These are phyloP conservation scores for Tranzscheliella williamsii DNA, from an alignment of 1,284 basidiomycete genomes.

Conservation along the genomic window DNA sequence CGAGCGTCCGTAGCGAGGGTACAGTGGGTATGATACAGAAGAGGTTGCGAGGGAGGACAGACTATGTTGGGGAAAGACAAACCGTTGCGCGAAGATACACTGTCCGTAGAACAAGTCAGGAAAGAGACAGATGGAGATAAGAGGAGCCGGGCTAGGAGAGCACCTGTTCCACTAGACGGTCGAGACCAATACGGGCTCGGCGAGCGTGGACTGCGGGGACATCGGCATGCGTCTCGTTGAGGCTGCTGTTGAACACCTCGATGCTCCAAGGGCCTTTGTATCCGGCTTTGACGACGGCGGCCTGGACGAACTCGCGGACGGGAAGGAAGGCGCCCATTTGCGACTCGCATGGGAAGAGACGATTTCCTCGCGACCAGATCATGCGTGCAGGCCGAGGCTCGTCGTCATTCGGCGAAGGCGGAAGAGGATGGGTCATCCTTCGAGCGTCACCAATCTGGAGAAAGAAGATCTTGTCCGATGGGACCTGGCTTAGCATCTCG, in stretches of 20 bases:
- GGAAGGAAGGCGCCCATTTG: slow-evolving; percentile 60
- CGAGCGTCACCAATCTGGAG: slow-evolving; percentile 62
- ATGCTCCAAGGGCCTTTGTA: slow-evolving; percentile 60
- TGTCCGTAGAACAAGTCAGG: too few relatives aligned
- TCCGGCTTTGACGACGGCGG: slow-evolving; percentile 52
- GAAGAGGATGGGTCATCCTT: slow-evolving; percentile 32
- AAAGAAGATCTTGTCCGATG: slow-evolving; percentile 57
- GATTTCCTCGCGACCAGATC: slow-evolving; percentile 60
- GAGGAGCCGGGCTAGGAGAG: slow-evolving; percentile 3
- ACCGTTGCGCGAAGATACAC: too few relatives aligned
- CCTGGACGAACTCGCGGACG: slow-evolving; percentile 53
- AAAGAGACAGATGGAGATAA: background rate
- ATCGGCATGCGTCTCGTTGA: slow-evolving; percentile 23
- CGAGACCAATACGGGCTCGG: slow-evolving; percentile 39
- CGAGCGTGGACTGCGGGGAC: slow-evolving; percentile 54
- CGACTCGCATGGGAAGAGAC: slow-evolving; percentile 61
- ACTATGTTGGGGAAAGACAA: too few relatives aligned
- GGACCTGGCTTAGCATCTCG: slow-evolving; percentile 14
- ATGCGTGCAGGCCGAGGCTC: slow-evolving; percentile 58
- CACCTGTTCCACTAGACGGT: slow-evolving; percentile 30
- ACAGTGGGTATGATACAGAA: too few relatives aligned
- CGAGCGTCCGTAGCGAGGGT: background rate
- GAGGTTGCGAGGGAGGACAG: too few relatives aligned
- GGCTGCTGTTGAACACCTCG: slow-evolving; percentile 61
- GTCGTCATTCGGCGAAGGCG: slow-evolving; percentile 47